phyloP scores from a whole-genome alignment of 441 rosid genomes.

The Erodium trifolium region DNA sequence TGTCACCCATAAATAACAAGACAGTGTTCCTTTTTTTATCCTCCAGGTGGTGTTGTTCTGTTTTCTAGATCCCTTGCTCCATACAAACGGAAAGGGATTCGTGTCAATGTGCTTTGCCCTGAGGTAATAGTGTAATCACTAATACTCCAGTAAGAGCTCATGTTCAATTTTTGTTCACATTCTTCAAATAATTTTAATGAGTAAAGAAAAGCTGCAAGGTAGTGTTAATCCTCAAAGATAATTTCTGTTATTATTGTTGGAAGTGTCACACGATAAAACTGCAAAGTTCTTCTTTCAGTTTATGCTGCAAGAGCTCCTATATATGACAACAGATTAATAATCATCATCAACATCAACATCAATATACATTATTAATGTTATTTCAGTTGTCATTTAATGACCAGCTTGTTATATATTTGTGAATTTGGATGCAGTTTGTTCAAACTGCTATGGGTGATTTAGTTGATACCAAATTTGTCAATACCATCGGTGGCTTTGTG shows the following conservation, averaged over 20 bases:
- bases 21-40: slow-evolving; percentile 9
- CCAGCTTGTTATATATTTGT: neutral
- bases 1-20: slow-evolving; percentile 2
- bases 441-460: slow-evolving; percentile 48
- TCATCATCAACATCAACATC: neutral
- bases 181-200: neutral
- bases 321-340: neutral
- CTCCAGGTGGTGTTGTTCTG: slow-evolving; percentile 68
- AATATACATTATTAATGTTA: neutral
- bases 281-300: neutral
- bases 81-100: slow-evolving; percentile 60
- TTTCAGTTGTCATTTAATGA: slow-evolving; percentile 4
- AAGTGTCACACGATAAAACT: neutral
- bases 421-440: slow-evolving; percentile 59
- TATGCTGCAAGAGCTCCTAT: neutral
- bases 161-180: slow-evolving; percentile 5
- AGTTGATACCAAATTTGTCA: slow-evolving; percentile 25
- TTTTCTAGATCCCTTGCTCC: slow-evolving; percentile 75
- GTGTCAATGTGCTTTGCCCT: slow-evolving; percentile 93
- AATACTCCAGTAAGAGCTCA: slow-evolving; percentile 4
- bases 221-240: slow-evolving; percentile 2
- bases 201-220: neutral
- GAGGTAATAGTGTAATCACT: slow-evolving; percentile 46
- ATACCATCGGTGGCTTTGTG: slow-evolving; percentile 61
- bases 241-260: neutral